These are phyloP conservation scores for Coemansia asiatica DNA, from an alignment of 192 early-diverging fungal species.

Conservation along the genomic window DNA sequence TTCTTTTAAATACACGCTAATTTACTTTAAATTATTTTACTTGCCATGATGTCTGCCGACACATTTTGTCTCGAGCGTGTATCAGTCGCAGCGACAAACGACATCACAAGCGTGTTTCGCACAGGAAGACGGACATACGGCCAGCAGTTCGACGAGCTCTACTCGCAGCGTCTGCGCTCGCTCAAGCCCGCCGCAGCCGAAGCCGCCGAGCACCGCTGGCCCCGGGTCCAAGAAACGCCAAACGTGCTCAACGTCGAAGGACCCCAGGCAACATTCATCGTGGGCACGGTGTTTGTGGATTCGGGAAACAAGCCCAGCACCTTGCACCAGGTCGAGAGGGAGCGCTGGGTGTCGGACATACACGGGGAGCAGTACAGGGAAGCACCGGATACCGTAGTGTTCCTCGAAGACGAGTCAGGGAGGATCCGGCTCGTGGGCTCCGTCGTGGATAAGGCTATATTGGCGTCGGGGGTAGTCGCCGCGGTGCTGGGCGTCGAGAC, in stretches of 20 bases:
- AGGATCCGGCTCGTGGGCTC: conserved; percentile 73
- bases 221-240: conserved; percentile 48
- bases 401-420: conserved; percentile 92
- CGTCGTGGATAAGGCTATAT: conserved; percentile 50
- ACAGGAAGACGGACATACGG: conserved; percentile 66
- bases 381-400: conserved; percentile 58
- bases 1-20: neutral
- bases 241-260: conserved; percentile 74
- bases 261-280: conserved; percentile 64
- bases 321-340: conserved; percentile 80
- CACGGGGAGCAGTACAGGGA: conserved; percentile 67
- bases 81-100: neutral
- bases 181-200: conserved; percentile 63
- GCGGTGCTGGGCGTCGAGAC: conserved; percentile 81
- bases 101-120: conserved; percentile 36
- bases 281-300: conserved; percentile 90
- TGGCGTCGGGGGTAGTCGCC: conserved; percentile 81
- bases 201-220: conserved; percentile 49
- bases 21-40: neutral
- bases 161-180: conserved; percentile 70
- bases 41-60: neutral
- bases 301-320: conserved; percentile 88
- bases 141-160: conserved; percentile 85
- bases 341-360: conserved; percentile 68
- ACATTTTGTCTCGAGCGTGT: neutral